These are phyloP conservation scores for Fusarium napiforme DNA, from an alignment of 2,329 filamentous ascomycete species.

Conservation along the genomic window DNA sequence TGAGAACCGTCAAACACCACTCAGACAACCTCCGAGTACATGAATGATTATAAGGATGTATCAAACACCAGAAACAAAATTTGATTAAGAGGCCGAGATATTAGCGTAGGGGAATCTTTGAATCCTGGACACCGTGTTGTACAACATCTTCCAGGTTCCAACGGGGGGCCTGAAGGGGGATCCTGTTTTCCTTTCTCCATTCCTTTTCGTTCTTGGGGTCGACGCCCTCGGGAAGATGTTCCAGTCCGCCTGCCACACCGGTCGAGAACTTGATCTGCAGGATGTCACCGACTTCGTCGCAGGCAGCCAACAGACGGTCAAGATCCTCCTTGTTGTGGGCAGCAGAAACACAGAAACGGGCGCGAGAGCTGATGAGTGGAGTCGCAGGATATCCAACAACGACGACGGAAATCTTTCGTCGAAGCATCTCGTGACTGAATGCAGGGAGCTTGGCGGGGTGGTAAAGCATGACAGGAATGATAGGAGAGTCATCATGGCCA, in stretches of 20 bases:
- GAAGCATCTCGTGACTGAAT: slow-evolving; percentile 98
- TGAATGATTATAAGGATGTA: slow-evolving; percentile 31
- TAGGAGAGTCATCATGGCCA: slow-evolving; percentile 96
- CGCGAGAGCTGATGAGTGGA: slow-evolving; percentile 92
- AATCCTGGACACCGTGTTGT: slow-evolving; percentile 77
- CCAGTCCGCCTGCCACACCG: slow-evolving; percentile 87
- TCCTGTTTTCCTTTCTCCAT: slow-evolving; percentile 68
- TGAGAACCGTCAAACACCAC: slow-evolving; percentile 39
- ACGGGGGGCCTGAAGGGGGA: slow-evolving; percentile 79
- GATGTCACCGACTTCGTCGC: slow-evolving; percentile 91
- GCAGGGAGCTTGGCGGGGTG: slow-evolving; percentile 99
- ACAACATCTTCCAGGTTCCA: slow-evolving; percentile 90
- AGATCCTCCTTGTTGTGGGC: slow-evolving; percentile 99
- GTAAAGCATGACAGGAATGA: slow-evolving; percentile 93
- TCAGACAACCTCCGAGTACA: slow-evolving; percentile 27
- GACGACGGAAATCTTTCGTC: slow-evolving; percentile 96
- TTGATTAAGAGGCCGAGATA: slow-evolving; percentile 29
- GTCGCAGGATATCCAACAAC: slow-evolving; percentile 98
- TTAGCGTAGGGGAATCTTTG: slow-evolving; percentile 77
- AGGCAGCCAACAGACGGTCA: slow-evolving; percentile 87
- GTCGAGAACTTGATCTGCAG: slow-evolving; percentile 98
- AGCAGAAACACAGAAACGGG: slow-evolving; percentile 93
- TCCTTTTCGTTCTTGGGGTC: slow-evolving; percentile 78
- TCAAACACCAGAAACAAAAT: slow-evolving; percentile 42
- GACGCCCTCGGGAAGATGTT: slow-evolving; percentile 78